A percentile compares a stretch with the other conserved stretches of the same genome.
Evolutionary conservation across 345 rosid species (phyloP).

Genomic region (Populus deltoides): DNA sequence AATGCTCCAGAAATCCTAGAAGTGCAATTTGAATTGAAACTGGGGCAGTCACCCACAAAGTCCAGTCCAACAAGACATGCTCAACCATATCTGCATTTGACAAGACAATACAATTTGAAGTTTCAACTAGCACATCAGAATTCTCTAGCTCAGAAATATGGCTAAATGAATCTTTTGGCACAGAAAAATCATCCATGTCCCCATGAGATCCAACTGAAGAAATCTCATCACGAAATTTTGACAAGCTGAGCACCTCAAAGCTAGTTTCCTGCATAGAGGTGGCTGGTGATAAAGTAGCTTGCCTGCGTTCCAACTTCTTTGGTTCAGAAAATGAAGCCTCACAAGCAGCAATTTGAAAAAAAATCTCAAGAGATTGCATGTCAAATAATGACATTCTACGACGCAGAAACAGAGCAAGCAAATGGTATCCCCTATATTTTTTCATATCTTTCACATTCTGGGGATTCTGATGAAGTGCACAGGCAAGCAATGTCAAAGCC

Average conservation of each 20-base stretch:
- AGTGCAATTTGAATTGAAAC: conserved; percentile 91
- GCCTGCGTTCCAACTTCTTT: conserved; percentile 56
- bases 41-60: conserved; percentile 91
- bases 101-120: conserved; percentile 93
- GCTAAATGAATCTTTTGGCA: conserved; percentile 80
- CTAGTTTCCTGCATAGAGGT: conserved; percentile 57
- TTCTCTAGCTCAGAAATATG: conserved; percentile 93
- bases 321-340: conserved; percentile 98
- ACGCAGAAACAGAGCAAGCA: conserved; percentile 88
- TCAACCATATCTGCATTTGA: conserved; percentile 99
- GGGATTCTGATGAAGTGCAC: conserved; percentile 94
- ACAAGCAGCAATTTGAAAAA: conserved; percentile 98
- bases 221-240: conserved; percentile 74
- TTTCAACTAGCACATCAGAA: conserved; percentile 73
- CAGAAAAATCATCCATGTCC: conserved; percentile 94
- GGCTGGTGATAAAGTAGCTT: conserved; percentile 41
- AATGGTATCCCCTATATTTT: conserved; percentile 93
- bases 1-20: conserved; percentile 92
- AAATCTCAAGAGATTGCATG: conserved; percentile 92
- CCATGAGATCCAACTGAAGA: conserved; percentile 92
- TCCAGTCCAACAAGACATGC: conserved; percentile 99
- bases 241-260: conserved; percentile 75
- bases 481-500: conserved; percentile 86
- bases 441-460: conserved; percentile 97
- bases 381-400: conserved; percentile 85